phyloP scores from a whole-genome alignment of 768 basidiomycete genomes.

The Boletus sensibilis region DNA sequence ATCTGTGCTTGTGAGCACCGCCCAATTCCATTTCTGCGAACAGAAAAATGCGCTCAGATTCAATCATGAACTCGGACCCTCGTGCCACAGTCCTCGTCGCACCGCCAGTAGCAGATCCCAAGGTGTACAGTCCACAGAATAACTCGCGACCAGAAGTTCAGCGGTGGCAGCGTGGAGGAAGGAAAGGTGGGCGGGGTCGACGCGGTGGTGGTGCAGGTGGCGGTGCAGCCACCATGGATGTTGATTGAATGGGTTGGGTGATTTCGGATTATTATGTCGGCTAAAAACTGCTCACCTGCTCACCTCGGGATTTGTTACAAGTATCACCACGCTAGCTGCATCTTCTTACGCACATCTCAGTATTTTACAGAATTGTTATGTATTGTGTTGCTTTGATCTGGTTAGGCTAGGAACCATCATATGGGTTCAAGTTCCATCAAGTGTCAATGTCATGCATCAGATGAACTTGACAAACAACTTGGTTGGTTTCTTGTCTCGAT shows the following conservation, averaged over 20 bases:
- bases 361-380: slow-evolving; percentile 27
- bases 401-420: not conserved
- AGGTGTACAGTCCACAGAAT: slow-evolving; percentile 44
- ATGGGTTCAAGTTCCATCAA: not conserved
- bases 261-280: not conserved
- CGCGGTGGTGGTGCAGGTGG: slow-evolving; percentile 21
- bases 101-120: slow-evolving; percentile 62
- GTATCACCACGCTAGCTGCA: slow-evolving; percentile 17
- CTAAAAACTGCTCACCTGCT: slow-evolving; percentile 13
- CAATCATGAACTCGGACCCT: slow-evolving; percentile 55
- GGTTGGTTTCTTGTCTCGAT: not conserved
- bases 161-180: slow-evolving; percentile 31
- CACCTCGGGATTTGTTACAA: slow-evolving; percentile 13
- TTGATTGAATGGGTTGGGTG: slow-evolving; percentile 21
- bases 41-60: slow-evolving; percentile 87
- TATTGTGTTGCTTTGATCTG: slow-evolving; percentile 12
- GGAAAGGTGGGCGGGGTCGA: slow-evolving; percentile 22
- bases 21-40: not conserved
- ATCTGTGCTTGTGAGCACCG: not conserved
- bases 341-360: slow-evolving; percentile 22
- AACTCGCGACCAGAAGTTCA: slow-evolving; percentile 22
- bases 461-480: too few species aligned
- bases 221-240: slow-evolving; percentile 25
- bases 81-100: slow-evolving; percentile 67
- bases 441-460: not conserved